Evolutionary conservation across 2,329 filamentous ascomycete genomes (phyloP).

Genomic region (Colletotrichum lupini): DNA sequence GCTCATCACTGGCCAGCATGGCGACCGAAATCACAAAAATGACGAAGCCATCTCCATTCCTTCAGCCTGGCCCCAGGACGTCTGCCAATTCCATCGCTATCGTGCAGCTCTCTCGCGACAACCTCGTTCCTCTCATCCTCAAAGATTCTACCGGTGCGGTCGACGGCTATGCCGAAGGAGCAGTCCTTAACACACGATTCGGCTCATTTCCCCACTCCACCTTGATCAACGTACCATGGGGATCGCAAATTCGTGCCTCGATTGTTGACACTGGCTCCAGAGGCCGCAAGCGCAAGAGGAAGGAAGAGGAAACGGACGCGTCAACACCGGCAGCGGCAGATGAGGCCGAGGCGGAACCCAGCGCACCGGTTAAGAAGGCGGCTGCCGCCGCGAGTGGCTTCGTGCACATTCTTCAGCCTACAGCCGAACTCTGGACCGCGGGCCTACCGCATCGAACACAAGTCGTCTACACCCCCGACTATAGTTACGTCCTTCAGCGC

Average conservation of each 20-base stretch:
- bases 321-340: constrained; percentile 43
- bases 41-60: constrained; percentile 76
- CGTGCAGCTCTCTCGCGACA: constrained; percentile 89
- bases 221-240: constrained; percentile 84
- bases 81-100: constrained; percentile 78
- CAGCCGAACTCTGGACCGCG: constrained; percentile 84
- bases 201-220: constrained; percentile 89
- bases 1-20: neutral
- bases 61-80: constrained; percentile 74
- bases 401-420: constrained; percentile 81
- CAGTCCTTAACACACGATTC: constrained; percentile 90
- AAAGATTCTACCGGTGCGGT: constrained; percentile 70
- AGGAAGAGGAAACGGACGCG: constrained; percentile 51
- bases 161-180: constrained; percentile 80
- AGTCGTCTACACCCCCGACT: constrained; percentile 88
- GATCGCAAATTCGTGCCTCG: constrained; percentile 89
- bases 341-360: constrained; percentile 46
- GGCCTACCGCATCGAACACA: constrained; percentile 85
- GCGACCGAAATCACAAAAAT: constrained; percentile 40
- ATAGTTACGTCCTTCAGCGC: constrained; percentile 84
- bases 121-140: constrained; percentile 80
- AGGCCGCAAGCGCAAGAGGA: constrained; percentile 74
- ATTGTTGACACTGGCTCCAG: constrained; percentile 92
- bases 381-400: constrained; percentile 74
- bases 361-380: constrained; percentile 56